A percentile compares a stretch with the other conserved stretches of the same genome.
Conservation (phyloP, 2,329 filamentous ascomycete genomes). For the Claviceps africana region DNA sequence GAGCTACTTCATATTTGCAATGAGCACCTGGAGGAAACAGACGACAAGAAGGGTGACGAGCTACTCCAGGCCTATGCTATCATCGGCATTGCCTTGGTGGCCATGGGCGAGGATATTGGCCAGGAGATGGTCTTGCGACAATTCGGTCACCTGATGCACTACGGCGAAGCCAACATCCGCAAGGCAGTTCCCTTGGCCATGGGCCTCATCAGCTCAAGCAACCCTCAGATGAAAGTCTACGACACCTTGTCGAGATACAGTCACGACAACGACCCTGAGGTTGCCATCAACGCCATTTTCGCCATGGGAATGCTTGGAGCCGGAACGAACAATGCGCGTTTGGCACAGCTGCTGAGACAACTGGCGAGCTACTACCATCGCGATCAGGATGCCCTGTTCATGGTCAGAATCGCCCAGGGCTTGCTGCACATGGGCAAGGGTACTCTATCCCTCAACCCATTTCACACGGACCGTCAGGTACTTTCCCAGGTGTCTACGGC, state of each 20-base stretch:
- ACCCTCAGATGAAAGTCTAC: constrained; percentile 99
- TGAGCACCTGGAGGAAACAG: constrained; percentile 86
- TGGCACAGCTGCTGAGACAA: constrained; percentile 87
- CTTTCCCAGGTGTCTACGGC: constrained; percentile 83
- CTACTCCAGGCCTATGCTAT: constrained; percentile 93
- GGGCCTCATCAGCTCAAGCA: constrained; percentile 92
- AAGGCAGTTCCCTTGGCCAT: constrained; percentile 92
- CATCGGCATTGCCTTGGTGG: constrained; percentile 80
- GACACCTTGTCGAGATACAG: constrained; percentile 95
- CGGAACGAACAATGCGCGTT: constrained; percentile 92
- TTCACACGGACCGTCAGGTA: constrained; percentile 96
- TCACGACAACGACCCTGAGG: constrained; percentile 96
- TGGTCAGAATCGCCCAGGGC: constrained; percentile 97
- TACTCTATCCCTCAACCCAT: constrained; percentile 89
- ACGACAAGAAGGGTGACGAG: constrained; percentile 91
- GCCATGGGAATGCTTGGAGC: constrained; percentile 96
- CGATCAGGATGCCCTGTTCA: constrained; percentile 91
- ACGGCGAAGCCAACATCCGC: constrained; percentile 92
- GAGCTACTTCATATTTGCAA: constrained; percentile 97
- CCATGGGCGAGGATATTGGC: constrained; percentile 96
- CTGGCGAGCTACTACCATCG: constrained; percentile 96
- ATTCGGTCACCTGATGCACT: constrained; percentile 98
- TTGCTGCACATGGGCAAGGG: constrained; percentile 98
- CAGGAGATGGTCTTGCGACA: constrained; percentile 98
- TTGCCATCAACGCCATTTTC: constrained; percentile 96